Percentiles rank a stretch among this genome's conserved stretches.
Evolutionary conservation across 2,329 filamentous ascomycete genomes (phyloP).

Genomic region (Emergomyces africanus): DNA sequence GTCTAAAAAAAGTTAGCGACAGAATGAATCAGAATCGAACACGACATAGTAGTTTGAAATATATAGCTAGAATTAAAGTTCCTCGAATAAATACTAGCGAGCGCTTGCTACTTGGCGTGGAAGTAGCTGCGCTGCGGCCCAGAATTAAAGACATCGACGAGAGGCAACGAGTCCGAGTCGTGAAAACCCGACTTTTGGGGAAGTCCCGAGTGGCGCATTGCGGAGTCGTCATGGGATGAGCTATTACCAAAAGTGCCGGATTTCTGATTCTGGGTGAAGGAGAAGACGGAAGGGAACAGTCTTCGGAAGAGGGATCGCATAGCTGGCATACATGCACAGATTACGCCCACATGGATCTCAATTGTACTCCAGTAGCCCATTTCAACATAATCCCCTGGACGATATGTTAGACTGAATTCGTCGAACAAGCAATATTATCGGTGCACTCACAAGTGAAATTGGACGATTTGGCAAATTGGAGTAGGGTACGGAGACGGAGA

Average conservation of each 20-base stretch:
- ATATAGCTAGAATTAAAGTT: neutral
- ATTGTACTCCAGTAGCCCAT: conserved; percentile 20
- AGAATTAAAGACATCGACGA: neutral
- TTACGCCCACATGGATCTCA: conserved; percentile 25
- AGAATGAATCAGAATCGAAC: neutral
- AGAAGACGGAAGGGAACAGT: neutral
- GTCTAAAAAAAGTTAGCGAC: neutral
- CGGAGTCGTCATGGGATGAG: neutral
- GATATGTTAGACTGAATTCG: neutral
- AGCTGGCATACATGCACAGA: conserved; percentile 24
- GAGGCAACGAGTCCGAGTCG: neutral
- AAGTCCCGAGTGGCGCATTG: neutral
- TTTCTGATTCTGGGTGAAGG: neutral
- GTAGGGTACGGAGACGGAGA: conserved; percentile 20
- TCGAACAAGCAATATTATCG: neutral
- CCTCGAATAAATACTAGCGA: neutral
- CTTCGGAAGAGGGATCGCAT: conserved; percentile 17
- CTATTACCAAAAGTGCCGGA: neutral
- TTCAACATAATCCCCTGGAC: conserved; percentile 1
- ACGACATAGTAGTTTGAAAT: neutral
- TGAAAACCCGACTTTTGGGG: neutral
- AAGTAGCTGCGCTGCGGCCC: neutral
- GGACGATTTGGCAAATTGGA: neutral
- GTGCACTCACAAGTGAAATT: conserved; percentile 8
- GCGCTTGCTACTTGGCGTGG: neutral